These are phyloP conservation scores for Wallacemonas sp. DNA, from an alignment of 208 protist species.

Conservation along the genomic window DNA sequence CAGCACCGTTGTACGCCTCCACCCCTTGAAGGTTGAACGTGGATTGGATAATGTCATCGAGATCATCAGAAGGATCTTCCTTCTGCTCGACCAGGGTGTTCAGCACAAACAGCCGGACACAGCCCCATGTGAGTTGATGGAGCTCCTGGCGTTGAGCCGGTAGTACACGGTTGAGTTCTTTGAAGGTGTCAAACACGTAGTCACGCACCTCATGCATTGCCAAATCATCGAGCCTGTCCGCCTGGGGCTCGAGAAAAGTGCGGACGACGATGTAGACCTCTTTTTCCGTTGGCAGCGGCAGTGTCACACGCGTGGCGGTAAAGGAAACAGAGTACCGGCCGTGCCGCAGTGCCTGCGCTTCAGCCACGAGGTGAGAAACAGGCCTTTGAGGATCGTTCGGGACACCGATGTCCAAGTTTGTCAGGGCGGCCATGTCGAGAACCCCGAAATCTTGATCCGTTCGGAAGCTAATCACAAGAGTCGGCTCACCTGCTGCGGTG, in stretches of 20 bases:
- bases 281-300: conserved; percentile 20
- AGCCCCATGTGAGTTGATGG: conserved; percentile 33
- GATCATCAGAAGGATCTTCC: conserved; percentile 7
- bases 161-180: neutral
- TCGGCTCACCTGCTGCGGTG: neutral
- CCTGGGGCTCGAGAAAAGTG: conserved; percentile 18
- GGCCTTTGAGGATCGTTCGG: neutral
- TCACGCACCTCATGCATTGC: conserved; percentile 29
- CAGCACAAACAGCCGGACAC: conserved; percentile 30
- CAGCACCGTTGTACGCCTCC: too few species aligned
- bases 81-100: conserved; percentile 16
- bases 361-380: conserved; percentile 10
- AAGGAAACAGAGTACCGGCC: conserved; percentile 26
- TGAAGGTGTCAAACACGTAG: conserved; percentile 21
- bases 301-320: conserved; percentile 17
- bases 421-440: conserved; percentile 1
- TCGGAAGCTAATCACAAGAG: conserved; percentile 2
- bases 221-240: conserved; percentile 18
- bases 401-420: neutral
- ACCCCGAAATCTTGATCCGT: conserved; percentile 7
- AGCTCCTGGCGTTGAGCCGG: conserved; percentile 18
- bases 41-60: conserved; percentile 7
- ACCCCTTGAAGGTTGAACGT: conserved; percentile 9
- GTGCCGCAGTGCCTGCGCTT: neutral
- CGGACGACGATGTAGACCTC: conserved; percentile 34